Evolutionary conservation across 106 monocot genomes (phyloP).

Genomic region (Allium cepa): DNA sequence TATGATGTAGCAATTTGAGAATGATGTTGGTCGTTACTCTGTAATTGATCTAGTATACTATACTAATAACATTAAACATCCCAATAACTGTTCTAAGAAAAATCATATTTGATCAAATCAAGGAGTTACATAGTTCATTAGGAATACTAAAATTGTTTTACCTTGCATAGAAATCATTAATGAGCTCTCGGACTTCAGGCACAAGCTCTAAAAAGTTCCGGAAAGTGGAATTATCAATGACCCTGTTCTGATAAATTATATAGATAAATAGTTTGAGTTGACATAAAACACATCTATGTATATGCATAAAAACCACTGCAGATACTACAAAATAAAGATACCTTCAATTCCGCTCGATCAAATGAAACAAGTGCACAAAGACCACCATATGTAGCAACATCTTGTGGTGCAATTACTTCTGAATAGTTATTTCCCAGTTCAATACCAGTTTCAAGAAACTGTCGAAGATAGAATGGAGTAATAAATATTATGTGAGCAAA

Average conservation of each 20-base stretch:
- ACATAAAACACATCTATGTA: background rate
- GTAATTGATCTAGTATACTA: no score
- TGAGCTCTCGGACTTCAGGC: constrained; percentile 95
- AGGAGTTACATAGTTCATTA: no score
- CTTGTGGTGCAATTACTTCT: constrained; percentile 84
- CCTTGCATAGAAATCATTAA: constrained; percentile 96
- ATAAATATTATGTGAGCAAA: constrained; percentile 67
- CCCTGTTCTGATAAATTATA: constrained; percentile 57
- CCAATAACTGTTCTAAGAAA: no score
- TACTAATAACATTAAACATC: no score
- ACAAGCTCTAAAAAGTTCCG: constrained; percentile 90
- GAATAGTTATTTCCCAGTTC: constrained; percentile 80
- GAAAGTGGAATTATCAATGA: constrained; percentile 89
- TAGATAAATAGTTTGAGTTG: background rate
- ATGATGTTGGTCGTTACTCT: no score
- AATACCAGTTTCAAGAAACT: constrained; percentile 84
- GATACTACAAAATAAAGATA: constrained; percentile 6
- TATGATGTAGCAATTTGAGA: no score
- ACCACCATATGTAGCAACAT: constrained; percentile 91
- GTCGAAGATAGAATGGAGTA: background rate
- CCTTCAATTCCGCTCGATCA: constrained; percentile 89
- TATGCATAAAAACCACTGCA: background rate
- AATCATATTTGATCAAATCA: no score
- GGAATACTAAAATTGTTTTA: constrained; percentile 5
- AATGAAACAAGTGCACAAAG: constrained; percentile 98